A percentile compares a stretch with the other conserved stretches of the same genome.
Conservation (phyloP, 257 asterid species). For the Solanum virginianum region DNA sequence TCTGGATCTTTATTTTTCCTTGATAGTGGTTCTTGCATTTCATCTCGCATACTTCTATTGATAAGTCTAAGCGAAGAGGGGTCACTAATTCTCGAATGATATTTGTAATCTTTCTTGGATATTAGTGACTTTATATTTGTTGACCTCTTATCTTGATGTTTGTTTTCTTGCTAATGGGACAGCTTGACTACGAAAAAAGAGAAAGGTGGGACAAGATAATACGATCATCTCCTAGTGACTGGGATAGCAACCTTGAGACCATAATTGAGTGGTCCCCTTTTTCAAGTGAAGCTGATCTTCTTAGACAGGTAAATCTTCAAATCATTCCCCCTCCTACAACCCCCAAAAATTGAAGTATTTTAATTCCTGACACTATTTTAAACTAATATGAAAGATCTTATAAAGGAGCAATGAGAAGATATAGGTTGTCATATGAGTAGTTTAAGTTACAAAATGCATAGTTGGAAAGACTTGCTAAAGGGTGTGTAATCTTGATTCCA, state of each 20-base stretch:
- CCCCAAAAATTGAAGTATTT: neutral
- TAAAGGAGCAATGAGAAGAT: neutral
- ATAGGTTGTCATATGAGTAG: neutral
- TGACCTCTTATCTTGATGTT: neutral
- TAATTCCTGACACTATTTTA: neutral
- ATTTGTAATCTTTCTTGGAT: neutral
- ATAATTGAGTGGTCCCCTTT: slow-evolving; percentile 90
- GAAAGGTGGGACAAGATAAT: slow-evolving; percentile 33
- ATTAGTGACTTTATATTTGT: neutral
- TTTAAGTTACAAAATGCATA: neutral
- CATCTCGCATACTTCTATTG: neutral
- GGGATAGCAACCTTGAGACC: slow-evolving; percentile 64
- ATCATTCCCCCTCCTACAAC: neutral
- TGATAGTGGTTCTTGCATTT: neutral
- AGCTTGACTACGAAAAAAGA: slow-evolving; percentile 63
- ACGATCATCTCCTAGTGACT: slow-evolving; percentile 28
- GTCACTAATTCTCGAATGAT: neutral
- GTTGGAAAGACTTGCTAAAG: neutral
- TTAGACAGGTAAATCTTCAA: slow-evolving; percentile 47
- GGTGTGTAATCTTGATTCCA: neutral
- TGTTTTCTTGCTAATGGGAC: neutral
- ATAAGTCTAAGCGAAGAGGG: neutral
- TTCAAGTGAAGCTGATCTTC: slow-evolving; percentile 78
- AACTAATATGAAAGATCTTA: neutral
- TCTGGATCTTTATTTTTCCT: neutral